Evolutionary conservation across 306 rosid species (phyloP).

Genomic region (Lathyrus aphaca): DNA sequence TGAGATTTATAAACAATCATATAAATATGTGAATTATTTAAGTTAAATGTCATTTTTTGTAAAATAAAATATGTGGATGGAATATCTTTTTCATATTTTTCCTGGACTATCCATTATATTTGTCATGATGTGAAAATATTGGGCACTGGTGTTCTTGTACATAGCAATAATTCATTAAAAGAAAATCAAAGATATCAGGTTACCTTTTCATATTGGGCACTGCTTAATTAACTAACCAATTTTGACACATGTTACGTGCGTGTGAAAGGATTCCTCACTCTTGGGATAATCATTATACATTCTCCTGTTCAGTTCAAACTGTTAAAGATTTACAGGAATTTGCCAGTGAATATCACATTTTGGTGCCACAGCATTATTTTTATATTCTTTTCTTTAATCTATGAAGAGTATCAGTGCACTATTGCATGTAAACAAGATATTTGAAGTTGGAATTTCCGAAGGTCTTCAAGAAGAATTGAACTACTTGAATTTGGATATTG

Average conservation of each 20-base stretch:
- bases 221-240: conserved; percentile 12
- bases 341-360: conserved; percentile 21
- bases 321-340: neutral
- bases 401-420: conserved; percentile 80
- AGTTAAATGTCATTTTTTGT: neutral
- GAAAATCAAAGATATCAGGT: neutral
- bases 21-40: conserved; percentile 22
- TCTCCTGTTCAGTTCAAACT: conserved; percentile 21
- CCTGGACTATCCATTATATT: conserved; percentile 18
- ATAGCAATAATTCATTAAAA: neutral
- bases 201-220: conserved; percentile 14
- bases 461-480: conserved; percentile 70
- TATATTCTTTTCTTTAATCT: conserved; percentile 18
- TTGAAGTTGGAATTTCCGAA: conserved; percentile 95
- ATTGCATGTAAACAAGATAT: conserved; percentile 86
- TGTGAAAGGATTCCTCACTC: conserved; percentile 18
- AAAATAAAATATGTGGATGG: neutral
- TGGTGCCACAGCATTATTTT: neutral
- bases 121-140: conserved; percentile 2
- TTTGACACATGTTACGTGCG: neutral
- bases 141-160: conserved; percentile 11
- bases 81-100: conserved; percentile 10
- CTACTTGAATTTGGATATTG: conserved; percentile 71
- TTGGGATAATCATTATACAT: conserved; percentile 12
- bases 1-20: conserved; percentile 14